Evolutionary conservation across 2,329 filamentous ascomycete species (phyloP), one percentile per base, ranked within the genome.

Genomic region (Alternaria tenuissima): DNA sequence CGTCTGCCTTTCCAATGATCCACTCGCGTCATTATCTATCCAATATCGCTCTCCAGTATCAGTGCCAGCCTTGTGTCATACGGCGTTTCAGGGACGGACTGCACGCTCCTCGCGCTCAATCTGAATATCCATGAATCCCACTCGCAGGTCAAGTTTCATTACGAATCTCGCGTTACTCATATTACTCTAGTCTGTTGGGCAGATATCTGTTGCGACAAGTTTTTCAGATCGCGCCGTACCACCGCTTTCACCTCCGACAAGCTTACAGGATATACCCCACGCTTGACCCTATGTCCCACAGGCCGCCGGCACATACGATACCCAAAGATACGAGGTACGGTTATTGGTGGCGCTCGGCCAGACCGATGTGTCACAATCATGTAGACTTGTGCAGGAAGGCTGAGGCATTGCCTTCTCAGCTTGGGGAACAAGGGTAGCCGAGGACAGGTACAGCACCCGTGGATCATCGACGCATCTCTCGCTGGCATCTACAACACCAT

Each of bases 271-370:
- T 1, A 4, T 12, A 38, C 39, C 41, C 55, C 30, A 42, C 28
- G 39, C 38, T n/a, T 12, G 14, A n/a, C 32, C 42, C 8, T 22
- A 38, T 30, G 20, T 28, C 12, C 20, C 34, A 39, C 30, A 48
- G 30, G 34, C 30, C 39, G 30, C 34, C 49, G 20, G 26, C 20
- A 24, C 28, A 12, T 6, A 41, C 24, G 24, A 34, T 43, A 54
- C 26, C 36, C 55, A 41, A 26, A 28, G 14, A 54, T 36, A 42
- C 24, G 26, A 41, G 34, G 14, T 46, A 41, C 1, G 1, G 16
- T 54, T 51, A 54, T 61, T 58, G 59, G 59, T 61, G 55, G 59
- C 59, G 55, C 43, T 12, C 36, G 47, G 41, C 22, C 38, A 51
- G 32, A 47, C 59, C 41, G 34, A n/a, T 52, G 16, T 52, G 34